phyloP scores from a whole-genome alignment of 2,329 filamentous ascomycete species.

The Penicillium psychrosexuale region DNA sequence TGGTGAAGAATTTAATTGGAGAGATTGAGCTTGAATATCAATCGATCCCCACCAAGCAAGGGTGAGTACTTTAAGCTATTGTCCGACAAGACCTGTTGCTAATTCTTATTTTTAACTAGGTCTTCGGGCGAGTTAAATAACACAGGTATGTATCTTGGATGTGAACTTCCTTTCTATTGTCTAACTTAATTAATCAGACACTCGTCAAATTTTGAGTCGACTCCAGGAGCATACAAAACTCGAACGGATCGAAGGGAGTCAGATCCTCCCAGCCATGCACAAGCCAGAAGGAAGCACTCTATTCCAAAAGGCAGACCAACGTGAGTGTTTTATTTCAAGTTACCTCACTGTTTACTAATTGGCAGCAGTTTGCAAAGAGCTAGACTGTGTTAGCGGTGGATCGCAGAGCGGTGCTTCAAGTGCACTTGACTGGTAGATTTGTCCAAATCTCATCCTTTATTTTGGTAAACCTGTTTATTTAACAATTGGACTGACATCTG shows the following conservation, averaged over 20 bases:
- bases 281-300: constrained; percentile 23
- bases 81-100: not conserved
- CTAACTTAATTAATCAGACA: not conserved
- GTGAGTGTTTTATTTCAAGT: constrained; percentile 10
- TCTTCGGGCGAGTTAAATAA: not conserved
- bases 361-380: constrained; percentile 19
- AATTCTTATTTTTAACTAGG: not conserved
- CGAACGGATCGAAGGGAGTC: constrained; percentile 20
- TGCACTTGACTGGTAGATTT: constrained; percentile 17
- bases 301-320: constrained; percentile 30
- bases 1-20: not conserved
- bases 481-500: rapidly evolving
- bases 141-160: not conserved
- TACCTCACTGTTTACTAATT: not conserved
- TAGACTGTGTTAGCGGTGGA: constrained; percentile 16
- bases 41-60: not conserved
- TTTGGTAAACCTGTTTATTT: not conserved
- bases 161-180: rapidly evolving
- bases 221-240: constrained; percentile 25
- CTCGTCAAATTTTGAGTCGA: constrained; percentile 14
- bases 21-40: constrained; percentile 18
- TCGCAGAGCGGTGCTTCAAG: constrained; percentile 1
- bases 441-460: too few relatives aligned
- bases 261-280: constrained; percentile 27
- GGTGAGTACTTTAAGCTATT: constrained; percentile 1